Percentiles rank a stretch among this genome's conserved stretches.
Evolutionary conservation across 805 yeast genomes (phyloP).

Genomic region (Saccharomycopsis sp.): DNA sequence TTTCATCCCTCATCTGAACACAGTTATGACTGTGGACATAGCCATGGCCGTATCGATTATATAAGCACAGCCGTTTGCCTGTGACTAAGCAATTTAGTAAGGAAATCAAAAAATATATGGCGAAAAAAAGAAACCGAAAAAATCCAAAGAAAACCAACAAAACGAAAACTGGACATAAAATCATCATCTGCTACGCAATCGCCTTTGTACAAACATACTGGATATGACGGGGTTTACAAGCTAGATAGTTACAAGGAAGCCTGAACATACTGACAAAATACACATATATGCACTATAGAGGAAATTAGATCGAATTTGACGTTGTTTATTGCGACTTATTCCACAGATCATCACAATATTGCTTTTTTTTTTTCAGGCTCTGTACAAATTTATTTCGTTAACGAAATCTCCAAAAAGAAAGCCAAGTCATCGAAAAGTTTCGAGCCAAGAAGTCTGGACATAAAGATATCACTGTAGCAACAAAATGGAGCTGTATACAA

Average conservation of each 20-base stretch:
- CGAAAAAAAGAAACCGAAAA: not conserved
- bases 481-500: slow-evolving; percentile 16
- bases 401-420: not conserved
- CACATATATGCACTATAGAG: not conserved
- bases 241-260: not conserved
- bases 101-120: not conserved
- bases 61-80: not conserved
- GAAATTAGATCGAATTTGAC: too few species aligned
- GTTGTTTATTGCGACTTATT: too few species aligned
- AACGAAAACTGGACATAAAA: not conserved
- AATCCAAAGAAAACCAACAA: not conserved
- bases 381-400: too few species aligned
- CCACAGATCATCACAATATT: not conserved
- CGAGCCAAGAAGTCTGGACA: too few species aligned
- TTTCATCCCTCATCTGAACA: too few species aligned
- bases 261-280: not conserved
- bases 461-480: too few species aligned
- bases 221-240: too few species aligned
- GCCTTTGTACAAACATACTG: too few species aligned
- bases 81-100: not conserved
- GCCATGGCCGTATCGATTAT: too few species aligned
- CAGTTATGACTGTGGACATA: too few species aligned
- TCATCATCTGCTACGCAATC: too few species aligned
- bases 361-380: not conserved
- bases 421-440: too few species aligned